A percentile compares a stretch with the other conserved stretches of the same genome.
Conservation (phyloP, 306 rosid species). For the Acacia melanoxylon region DNA sequence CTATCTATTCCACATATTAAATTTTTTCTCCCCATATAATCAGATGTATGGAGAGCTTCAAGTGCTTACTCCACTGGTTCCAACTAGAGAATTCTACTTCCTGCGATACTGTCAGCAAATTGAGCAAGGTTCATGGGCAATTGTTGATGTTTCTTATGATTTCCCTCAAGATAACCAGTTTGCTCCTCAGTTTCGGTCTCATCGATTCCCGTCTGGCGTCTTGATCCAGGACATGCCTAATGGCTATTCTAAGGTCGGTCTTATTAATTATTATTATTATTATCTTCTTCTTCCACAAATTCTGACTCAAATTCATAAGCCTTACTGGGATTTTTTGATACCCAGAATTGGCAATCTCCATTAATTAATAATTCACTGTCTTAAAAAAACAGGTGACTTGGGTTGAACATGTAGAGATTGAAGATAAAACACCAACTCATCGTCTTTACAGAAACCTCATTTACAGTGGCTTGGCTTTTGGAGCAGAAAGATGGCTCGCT, state of each 20-base stretch:
- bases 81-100: constrained; percentile 77
- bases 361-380: constrained; percentile 1
- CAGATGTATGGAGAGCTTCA: constrained; percentile 90
- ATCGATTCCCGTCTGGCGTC: constrained; percentile 87
- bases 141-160: constrained; percentile 79
- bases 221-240: constrained; percentile 93
- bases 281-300: background rate
- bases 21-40: background rate
- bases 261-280: background rate
- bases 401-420: constrained; percentile 92
- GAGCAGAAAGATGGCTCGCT: constrained; percentile 83
- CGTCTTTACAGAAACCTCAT: constrained; percentile 69
- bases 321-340: constrained; percentile 14
- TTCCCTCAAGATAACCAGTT: constrained; percentile 72
- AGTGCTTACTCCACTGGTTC: constrained; percentile 79
- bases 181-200: constrained; percentile 57
- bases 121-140: constrained; percentile 84
- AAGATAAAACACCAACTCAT: constrained; percentile 73
- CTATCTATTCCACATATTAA: background rate
- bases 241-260: constrained; percentile 79
- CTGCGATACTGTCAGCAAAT: constrained; percentile 88
- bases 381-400: constrained; percentile 63
- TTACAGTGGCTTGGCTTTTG: constrained; percentile 75
- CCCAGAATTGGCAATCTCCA: constrained; percentile 1
- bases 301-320: background rate